Conservation (phyloP, 2,329 filamentous ascomycete species). For the Apiospora arundinis region DNA sequence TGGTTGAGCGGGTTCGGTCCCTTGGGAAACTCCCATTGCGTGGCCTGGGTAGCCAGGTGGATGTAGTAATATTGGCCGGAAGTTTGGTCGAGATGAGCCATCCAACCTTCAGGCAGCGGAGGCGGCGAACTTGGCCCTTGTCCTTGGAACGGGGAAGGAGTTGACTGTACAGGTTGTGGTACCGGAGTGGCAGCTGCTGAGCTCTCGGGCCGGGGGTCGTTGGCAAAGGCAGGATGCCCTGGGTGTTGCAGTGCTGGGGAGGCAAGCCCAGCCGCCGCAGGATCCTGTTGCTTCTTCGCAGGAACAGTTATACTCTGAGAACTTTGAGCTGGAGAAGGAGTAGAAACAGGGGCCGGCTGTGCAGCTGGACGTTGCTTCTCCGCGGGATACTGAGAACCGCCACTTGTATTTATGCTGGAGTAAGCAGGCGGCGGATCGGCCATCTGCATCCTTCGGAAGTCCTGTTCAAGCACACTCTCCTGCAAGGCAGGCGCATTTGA, state of each 20-base stretch:
- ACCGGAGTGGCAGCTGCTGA: conserved; percentile 52
- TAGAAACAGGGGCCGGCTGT: conserved; percentile 28
- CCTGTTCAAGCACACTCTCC: conserved; percentile 80
- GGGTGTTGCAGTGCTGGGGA: conserved; percentile 62
- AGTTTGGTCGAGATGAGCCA: conserved; percentile 92
- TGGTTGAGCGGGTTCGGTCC: conserved; percentile 88
- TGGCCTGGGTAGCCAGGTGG: conserved; percentile 91
- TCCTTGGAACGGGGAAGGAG: conserved; percentile 51
- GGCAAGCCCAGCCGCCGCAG: conserved; percentile 43
- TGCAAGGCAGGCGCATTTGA: conserved; percentile 49
- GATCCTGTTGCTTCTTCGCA: conserved; percentile 38
- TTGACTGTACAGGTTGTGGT: conserved; percentile 47
- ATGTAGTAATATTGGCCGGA: conserved; percentile 99
- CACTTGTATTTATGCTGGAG: conserved; percentile 71
- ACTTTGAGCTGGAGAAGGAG: conserved; percentile 35
- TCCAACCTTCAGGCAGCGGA: conserved; percentile 96
- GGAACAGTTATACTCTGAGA: conserved; percentile 39
- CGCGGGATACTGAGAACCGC: conserved; percentile 70
- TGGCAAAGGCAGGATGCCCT: conserved; percentile 89
- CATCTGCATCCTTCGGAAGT: conserved; percentile 80
- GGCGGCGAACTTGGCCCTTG: conserved; percentile 80
- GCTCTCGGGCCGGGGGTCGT: conserved; percentile 68
- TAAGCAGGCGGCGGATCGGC: conserved; percentile 95
- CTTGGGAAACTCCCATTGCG: conserved; percentile 99
- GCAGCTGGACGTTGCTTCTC: conserved; percentile 72